These are phyloP conservation scores for Aspergillus fumigatus DNA, from an alignment of 2,329 filamentous ascomycete genomes.

Conservation along the genomic window DNA sequence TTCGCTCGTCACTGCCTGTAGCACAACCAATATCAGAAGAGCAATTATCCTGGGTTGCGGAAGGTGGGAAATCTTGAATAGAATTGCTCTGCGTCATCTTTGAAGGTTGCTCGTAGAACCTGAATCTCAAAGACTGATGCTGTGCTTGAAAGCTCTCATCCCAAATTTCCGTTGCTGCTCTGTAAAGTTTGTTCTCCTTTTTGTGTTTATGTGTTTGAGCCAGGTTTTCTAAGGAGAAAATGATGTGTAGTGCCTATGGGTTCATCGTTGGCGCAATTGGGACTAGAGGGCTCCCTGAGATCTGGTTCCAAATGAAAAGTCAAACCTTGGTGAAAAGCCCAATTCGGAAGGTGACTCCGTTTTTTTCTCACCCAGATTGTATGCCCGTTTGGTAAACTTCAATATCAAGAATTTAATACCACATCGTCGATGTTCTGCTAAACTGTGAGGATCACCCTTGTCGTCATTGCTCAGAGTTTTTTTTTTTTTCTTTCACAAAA, in stretches of 20 bases:
- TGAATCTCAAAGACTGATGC: neutral
- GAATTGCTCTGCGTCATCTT: neutral
- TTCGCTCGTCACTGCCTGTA: constrained; percentile 4
- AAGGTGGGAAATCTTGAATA: neutral
- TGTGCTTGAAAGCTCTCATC: neutral
- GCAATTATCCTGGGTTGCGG: neutral
- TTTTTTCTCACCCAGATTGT: neutral
- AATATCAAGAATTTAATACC: neutral
- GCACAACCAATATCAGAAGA: neutral
- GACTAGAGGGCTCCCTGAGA: neutral
- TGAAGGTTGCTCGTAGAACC: neutral
- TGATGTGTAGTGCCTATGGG: neutral
- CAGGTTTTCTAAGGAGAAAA: too few relatives aligned
- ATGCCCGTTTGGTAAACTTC: neutral
- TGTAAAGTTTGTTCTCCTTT: neutral
- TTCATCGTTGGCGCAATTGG: neutral
- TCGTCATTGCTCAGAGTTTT: neutral
- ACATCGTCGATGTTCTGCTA: neutral
- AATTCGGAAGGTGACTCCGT: neutral
- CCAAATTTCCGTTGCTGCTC: neutral
- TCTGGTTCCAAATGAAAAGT: neutral
- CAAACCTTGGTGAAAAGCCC: neutral
- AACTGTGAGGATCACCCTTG: neutral
- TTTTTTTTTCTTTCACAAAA: too few relatives aligned
- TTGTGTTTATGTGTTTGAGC: neutral